These are phyloP conservation scores for Aspergillus flavus DNA, from an alignment of 2,329 filamentous ascomycete genomes.

Conservation along the genomic window DNA sequence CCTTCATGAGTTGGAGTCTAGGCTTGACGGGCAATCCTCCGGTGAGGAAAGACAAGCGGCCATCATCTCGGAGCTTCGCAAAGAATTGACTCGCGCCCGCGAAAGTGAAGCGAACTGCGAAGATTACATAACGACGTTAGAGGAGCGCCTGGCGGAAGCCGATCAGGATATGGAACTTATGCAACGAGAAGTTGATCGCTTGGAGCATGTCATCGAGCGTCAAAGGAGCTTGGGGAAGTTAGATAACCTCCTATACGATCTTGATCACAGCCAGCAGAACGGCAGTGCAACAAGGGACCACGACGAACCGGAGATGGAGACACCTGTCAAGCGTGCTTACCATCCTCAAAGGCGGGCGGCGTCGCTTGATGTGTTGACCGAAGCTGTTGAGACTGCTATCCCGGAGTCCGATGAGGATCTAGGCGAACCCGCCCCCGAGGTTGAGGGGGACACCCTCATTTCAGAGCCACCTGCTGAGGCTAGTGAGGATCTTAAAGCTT, in stretches of 20 bases:
- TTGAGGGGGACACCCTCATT: slow-evolving; percentile 17
- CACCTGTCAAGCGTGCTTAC: slow-evolving; percentile 23
- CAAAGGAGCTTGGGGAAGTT: slow-evolving; percentile 94
- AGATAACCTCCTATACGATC: slow-evolving; percentile 86
- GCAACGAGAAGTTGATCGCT: slow-evolving; percentile 91
- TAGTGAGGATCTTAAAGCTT: slow-evolving; percentile 37
- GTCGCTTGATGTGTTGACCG: slow-evolving; percentile 46
- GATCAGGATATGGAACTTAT: slow-evolving; percentile 96
- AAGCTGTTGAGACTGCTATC: slow-evolving; percentile 49
- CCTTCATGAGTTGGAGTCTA: slow-evolving; percentile 85
- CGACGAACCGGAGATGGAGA: slow-evolving; percentile 19
- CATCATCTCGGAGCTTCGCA: slow-evolving; percentile 82
- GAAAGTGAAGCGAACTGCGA: slow-evolving; percentile 90
- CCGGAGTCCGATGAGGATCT: slow-evolving; percentile 49
- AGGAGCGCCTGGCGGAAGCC: slow-evolving; percentile 91
- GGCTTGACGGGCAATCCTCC: slow-evolving; percentile 84
- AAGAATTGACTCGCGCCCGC: slow-evolving; percentile 82
- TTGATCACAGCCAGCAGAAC: slow-evolving; percentile 72
- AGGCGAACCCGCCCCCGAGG: slow-evolving; percentile 33
- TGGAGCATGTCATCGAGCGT: slow-evolving; percentile 93
- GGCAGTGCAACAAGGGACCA: slow-evolving; percentile 34
- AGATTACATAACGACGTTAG: slow-evolving; percentile 95
- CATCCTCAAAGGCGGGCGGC: slow-evolving; percentile 35
- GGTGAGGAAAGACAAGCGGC: slow-evolving; percentile 91
- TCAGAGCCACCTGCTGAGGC: slow-evolving; percentile 16